These are phyloP conservation scores for Backusella tuberculispora DNA, from an alignment of 192 early-diverging fungal species.

Conservation along the genomic window DNA sequence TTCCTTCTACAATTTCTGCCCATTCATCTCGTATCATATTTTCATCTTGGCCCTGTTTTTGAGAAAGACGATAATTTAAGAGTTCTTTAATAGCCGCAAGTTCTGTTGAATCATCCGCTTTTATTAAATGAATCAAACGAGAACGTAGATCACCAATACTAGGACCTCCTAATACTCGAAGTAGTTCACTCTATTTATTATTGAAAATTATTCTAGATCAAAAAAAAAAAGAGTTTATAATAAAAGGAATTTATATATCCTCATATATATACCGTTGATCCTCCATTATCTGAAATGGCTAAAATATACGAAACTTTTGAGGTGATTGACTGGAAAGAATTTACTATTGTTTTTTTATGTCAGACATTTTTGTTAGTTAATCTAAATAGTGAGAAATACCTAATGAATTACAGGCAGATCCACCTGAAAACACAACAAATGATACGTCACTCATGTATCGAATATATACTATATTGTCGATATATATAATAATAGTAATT, in stretches of 20 bases:
- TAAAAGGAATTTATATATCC: slow-evolving; percentile 14
- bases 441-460: slow-evolving; percentile 38
- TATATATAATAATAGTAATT: too few relatives aligned
- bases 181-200: slow-evolving; percentile 55
- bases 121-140: slow-evolving; percentile 64
- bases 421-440: slow-evolving; percentile 71
- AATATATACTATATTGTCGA: too few relatives aligned
- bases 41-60: slow-evolving; percentile 47
- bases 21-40: slow-evolving; percentile 66
- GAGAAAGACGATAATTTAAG: slow-evolving; percentile 66
- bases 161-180: slow-evolving; percentile 73
- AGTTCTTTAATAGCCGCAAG: slow-evolving; percentile 66
- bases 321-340: slow-evolving; percentile 62
- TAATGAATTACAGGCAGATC: slow-evolving; percentile 71
- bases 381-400: slow-evolving; percentile 36
- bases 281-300: slow-evolving; percentile 75
- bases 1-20: slow-evolving; percentile 73
- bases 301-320: slow-evolving; percentile 68
- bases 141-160: slow-evolving; percentile 75
- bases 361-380: not conserved
- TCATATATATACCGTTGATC: slow-evolving; percentile 48
- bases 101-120: slow-evolving; percentile 46
- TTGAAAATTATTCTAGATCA: too few relatives aligned
- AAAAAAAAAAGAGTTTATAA: slow-evolving; percentile 52
- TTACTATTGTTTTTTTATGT: slow-evolving; percentile 31